Conservation (phyloP, 768 basidiomycete genomes). For the Albatrellus ellisii region DNA sequence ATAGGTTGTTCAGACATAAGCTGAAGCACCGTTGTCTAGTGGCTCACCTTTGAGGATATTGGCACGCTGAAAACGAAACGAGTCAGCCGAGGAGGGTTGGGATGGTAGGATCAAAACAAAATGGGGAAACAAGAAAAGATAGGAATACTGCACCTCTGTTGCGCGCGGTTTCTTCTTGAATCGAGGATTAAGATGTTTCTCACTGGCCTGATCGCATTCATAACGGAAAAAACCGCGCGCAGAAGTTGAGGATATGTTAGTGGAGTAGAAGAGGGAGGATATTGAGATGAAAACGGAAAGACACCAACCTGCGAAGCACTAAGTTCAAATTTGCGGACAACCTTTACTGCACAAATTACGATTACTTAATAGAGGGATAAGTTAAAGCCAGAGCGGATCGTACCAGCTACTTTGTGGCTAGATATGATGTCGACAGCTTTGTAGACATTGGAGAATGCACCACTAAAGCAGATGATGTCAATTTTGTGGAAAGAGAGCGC, state of each 20-base stretch:
- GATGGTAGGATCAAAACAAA: slow-evolving; percentile 12
- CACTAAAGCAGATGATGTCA: slow-evolving; percentile 31
- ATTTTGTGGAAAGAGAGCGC: slow-evolving; percentile 9
- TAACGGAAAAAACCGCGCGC: slow-evolving; percentile 12
- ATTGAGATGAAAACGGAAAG: slow-evolving; percentile 19
- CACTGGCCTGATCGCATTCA: slow-evolving; percentile 49
- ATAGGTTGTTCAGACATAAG: background rate
- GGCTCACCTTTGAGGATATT: slow-evolving; percentile 86
- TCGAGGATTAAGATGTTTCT: slow-evolving; percentile 85
- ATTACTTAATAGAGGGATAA: slow-evolving; percentile 1
- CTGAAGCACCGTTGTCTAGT: background rate
- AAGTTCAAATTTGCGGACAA: slow-evolving; percentile 87
- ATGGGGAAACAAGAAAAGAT: slow-evolving; percentile 9
- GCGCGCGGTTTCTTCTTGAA: slow-evolving; percentile 97
- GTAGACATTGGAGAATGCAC: slow-evolving; percentile 99
- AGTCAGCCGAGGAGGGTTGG: slow-evolving; percentile 13
- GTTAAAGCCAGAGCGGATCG: slow-evolving; percentile 18
- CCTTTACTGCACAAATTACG: slow-evolving; percentile 51
- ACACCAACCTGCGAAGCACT: slow-evolving; percentile 80
- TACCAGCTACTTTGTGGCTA: slow-evolving; percentile 74
- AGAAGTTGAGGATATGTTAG: slow-evolving; percentile 15
- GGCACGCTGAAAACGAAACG: slow-evolving; percentile 54
- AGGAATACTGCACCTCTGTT: slow-evolving; percentile 72
- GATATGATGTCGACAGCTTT: slow-evolving; percentile 70
- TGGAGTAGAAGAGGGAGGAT: slow-evolving; percentile 13